Evolutionary conservation across 352 stramenopile species (phyloP).

Genomic region (Elongisporangium prolatum): DNA sequence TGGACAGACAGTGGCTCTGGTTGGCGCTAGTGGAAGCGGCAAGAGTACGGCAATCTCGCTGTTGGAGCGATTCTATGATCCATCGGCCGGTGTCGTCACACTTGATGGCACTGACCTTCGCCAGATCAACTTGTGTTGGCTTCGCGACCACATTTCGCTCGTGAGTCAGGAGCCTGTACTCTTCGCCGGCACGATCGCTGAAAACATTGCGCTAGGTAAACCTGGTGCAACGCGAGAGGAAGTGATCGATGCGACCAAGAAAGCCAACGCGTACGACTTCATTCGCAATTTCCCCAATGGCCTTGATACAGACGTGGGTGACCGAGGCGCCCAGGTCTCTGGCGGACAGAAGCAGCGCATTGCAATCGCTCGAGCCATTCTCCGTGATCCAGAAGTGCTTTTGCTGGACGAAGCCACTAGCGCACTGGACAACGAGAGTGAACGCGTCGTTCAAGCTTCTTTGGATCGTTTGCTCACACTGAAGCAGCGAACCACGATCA

Average conservation of each 20-base stretch:
- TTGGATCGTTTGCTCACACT: constrained; percentile 23
- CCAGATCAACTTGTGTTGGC: constrained; percentile 37
- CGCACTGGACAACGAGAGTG: constrained; percentile 52
- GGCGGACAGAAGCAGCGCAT: constrained; percentile 94
- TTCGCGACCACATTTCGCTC: constrained; percentile 55
- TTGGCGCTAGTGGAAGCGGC: constrained; percentile 80
- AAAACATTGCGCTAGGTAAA: constrained; percentile 40
- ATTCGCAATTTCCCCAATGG: constrained; percentile 82
- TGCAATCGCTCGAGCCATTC: constrained; percentile 89
- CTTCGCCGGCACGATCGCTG: constrained; percentile 52
- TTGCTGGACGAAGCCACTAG: constrained; percentile 89
- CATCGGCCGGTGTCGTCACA: constrained; percentile 26
- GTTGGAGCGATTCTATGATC: constrained; percentile 74
- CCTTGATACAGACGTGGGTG: constrained; percentile 88
- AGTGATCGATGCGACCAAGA: constrained; percentile 75
- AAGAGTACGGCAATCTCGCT: constrained; percentile 81
- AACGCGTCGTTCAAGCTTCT: constrained; percentile 26
- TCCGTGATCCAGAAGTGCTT: constrained; percentile 87
- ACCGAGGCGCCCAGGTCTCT: constrained; percentile 87
- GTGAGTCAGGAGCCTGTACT: constrained; percentile 85
- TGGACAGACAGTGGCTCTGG: constrained; percentile 74
- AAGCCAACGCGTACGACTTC: constrained; percentile 88
- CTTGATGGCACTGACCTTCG: constrained; percentile 64
- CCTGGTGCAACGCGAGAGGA: constrained; percentile 60
- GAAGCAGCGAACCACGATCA: constrained; percentile 45